phyloP scores from a whole-genome alignment of 352 stramenopile species.

The Phytopythium ostracodes region DNA sequence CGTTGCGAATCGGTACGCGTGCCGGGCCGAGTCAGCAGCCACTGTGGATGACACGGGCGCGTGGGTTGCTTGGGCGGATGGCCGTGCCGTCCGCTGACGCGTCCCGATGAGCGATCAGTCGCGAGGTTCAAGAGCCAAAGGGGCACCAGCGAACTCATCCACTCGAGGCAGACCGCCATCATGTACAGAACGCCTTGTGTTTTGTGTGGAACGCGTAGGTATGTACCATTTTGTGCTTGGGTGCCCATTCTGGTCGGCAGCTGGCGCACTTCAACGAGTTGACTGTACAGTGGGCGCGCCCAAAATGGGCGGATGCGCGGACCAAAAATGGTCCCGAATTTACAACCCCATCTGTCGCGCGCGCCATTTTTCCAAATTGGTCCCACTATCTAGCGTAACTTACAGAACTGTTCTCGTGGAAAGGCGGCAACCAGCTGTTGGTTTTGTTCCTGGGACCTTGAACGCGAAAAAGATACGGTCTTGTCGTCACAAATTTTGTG shows the following conservation, averaged over 20 bases:
- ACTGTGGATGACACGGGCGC: slow-evolving; percentile 1
- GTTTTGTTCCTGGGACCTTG: too few species aligned
- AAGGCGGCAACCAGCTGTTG: too few species aligned
- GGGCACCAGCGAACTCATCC: background rate
- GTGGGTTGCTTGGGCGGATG: background rate
- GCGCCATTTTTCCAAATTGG: too few species aligned
- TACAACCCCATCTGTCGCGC: too few species aligned
- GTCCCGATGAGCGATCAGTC: background rate
- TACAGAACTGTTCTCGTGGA: too few species aligned
- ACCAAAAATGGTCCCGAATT: background rate
- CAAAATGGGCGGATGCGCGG: background rate
- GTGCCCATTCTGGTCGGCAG: background rate
- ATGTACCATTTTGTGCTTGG: background rate
- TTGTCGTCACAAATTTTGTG: background rate
- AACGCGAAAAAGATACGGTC: too few species aligned
- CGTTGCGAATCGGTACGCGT: too few species aligned
- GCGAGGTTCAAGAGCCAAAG: background rate
- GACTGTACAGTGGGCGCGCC: background rate
- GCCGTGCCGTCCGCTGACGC: background rate
- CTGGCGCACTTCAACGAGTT: background rate
- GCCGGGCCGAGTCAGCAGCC: background rate
- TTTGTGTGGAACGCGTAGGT: background rate
- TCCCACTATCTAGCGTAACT: too few species aligned
- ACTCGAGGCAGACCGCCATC: too few species aligned
- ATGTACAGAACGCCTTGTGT: background rate